Conservation (phyloP, 164 flowering plant species). For the Platanus orientalis region DNA sequence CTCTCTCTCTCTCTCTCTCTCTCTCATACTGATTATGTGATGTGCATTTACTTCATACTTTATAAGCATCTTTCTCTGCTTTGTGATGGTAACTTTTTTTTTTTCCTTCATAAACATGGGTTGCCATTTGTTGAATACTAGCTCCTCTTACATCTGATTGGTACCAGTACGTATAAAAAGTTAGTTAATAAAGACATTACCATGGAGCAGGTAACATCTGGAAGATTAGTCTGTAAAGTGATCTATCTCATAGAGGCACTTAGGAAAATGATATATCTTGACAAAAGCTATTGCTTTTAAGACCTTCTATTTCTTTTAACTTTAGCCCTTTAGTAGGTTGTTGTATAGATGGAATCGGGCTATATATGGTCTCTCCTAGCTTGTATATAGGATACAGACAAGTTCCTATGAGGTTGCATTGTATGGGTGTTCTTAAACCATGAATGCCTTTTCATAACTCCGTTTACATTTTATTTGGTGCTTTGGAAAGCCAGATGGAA, state of each 20-base stretch:
- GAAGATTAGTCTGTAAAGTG: slow-evolving; percentile 17
- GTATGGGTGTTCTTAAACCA: too few species aligned
- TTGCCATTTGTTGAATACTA: slow-evolving; percentile 19
- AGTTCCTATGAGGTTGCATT: too few species aligned
- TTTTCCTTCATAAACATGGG: slow-evolving; percentile 4
- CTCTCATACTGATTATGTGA: too few species aligned
- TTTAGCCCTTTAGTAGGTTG: slow-evolving; percentile 14
- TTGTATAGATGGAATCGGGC: slow-evolving; percentile 6
- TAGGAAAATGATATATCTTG: slow-evolving; percentile 11
- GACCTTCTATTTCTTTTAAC: slow-evolving; percentile 12
- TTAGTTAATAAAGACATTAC: slow-evolving; percentile 6
- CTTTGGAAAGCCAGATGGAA: neutral
- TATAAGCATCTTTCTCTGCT: slow-evolving; percentile 7
- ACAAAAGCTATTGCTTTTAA: slow-evolving; percentile 12
- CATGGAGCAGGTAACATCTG: slow-evolving; percentile 17
- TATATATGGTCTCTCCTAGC: neutral
- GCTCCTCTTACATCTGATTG: slow-evolving; percentile 14
- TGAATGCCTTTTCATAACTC: neutral
- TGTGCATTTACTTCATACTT: slow-evolving; percentile 2
- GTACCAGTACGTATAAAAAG: slow-evolving; percentile 20
- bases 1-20: too few species aligned
- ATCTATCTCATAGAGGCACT: slow-evolving; percentile 3
- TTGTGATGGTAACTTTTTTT: neutral
- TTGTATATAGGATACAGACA: too few species aligned
- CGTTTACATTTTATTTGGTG: neutral